Base-by-base conservation (phyloP, 495 filamentous ascomycete genomes). In the Penicillium lividum region DNA sequence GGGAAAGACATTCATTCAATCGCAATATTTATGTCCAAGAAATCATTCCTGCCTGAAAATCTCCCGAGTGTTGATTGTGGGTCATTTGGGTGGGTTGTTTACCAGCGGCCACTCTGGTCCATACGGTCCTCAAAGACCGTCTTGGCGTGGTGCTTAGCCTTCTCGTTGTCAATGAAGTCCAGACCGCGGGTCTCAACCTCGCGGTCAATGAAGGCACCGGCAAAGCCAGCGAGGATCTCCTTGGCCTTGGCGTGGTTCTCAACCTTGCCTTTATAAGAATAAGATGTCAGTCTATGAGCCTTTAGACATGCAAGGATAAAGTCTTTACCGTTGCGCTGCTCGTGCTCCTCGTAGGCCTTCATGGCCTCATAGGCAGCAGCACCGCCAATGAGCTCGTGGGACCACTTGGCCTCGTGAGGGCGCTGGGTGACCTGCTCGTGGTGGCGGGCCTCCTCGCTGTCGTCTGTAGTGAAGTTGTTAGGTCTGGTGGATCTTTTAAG, bases 301-400 rank as follows among this genome's bases (percentile, higher is more conserved):
- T 54, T 43, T n/a, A 34, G n/a, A 3, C 16, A 15, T 31, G 33
- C 38, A 5, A 33, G 1, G 10, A 3, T 40, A 15, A n/a, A 18
- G 29, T 15, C 3, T 45, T 36, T 75, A 87, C 86, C 88, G 67
- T 90, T 80, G 30, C 70, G 69, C 58, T 81, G 81, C 65, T 87
- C 83, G 51, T 83, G 75, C 60, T 89, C 77, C 71, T 91, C 87
- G 73, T 87, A 91, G 16, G 82, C 73, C 75, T 89, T 87, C 79
- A 90, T 85, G 61, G 84, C 88, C 68, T 86, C 87, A 69, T 87
- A 90, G 58, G 86, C 84, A 34, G 87, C 88, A 44, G 85, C 89
- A 56, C 86, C 87, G 58, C 83, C 87, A 54, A 92, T 69, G 38
- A 87, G 65, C 75, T 91, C 89, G 71, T 90, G 87, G 65, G 79